Conservation (phyloP, 202 grass and related monocot species). For the Saccharum hybrid region DNA sequence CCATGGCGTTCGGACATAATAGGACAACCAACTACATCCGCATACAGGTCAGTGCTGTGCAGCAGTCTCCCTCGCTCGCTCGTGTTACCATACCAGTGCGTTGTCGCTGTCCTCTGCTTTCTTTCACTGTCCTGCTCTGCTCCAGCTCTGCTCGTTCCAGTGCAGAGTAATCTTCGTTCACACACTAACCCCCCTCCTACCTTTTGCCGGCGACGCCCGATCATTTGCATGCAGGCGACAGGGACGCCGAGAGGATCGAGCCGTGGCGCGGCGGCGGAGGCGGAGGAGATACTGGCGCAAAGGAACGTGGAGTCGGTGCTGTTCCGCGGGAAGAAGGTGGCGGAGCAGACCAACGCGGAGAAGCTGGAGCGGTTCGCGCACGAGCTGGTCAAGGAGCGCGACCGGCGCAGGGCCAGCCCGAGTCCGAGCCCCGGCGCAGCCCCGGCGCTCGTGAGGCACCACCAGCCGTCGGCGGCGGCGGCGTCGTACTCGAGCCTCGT, state of each 20-base stretch:
- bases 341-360: constrained; percentile 78
- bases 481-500: constrained; percentile 76
- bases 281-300: constrained; percentile 78
- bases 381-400: constrained; percentile 79
- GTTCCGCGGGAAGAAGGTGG: constrained; percentile 76
- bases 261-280: constrained; percentile 46
- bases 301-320: constrained; percentile 80
- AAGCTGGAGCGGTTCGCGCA: constrained; percentile 83
- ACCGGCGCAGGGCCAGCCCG: constrained; percentile 52
- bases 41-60: constrained; percentile 63
- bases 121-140: not conserved
- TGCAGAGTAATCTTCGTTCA: too few species aligned
- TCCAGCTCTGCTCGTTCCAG: not conserved
- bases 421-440: constrained; percentile 2
- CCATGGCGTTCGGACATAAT: constrained; percentile 90
- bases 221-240: constrained; percentile 49
- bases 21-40: constrained; percentile 89
- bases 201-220: too few species aligned
- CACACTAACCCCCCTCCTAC: too few species aligned
- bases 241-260: constrained; percentile 47
- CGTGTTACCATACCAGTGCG: too few species aligned
- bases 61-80: not conserved
- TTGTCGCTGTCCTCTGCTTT: not conserved
- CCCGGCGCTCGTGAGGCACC: constrained; percentile 43
- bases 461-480: not conserved